Conservation (phyloP, 176 grass and related monocot species). For the Areca catechu region DNA sequence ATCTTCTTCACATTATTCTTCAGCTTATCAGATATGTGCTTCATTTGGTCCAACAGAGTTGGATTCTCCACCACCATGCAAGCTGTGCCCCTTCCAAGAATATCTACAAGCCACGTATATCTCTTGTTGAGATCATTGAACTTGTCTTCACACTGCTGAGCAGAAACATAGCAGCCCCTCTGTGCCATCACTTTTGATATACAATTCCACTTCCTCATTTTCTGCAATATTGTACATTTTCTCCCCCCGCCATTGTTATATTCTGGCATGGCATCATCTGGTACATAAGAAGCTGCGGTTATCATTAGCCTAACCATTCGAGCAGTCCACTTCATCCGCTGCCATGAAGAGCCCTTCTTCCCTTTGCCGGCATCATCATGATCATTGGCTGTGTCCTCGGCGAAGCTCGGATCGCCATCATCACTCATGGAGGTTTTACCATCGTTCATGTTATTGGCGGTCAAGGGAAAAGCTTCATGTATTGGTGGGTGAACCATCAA, state of each 20-base stretch:
- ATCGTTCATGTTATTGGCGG: slow-evolving; percentile 15
- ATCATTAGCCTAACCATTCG: slow-evolving; percentile 56
- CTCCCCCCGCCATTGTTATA: slow-evolving; percentile 25
- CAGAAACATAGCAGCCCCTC: slow-evolving; percentile 49
- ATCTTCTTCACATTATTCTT: slow-evolving; percentile 54
- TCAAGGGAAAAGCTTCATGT: slow-evolving; percentile 16
- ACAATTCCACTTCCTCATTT: slow-evolving; percentile 66
- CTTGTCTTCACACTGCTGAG: slow-evolving; percentile 64
- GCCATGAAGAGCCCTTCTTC: slow-evolving; percentile 44
- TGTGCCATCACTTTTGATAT: slow-evolving; percentile 49
- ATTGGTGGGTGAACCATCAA: slow-evolving; percentile 25
- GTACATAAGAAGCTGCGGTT: slow-evolving; percentile 34
- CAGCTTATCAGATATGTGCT: slow-evolving; percentile 33
- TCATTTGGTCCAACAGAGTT: slow-evolving; percentile 35
- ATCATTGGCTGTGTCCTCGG: slow-evolving; percentile 36
- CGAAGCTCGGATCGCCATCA: slow-evolving; percentile 22
- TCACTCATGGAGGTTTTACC: slow-evolving; percentile 29
- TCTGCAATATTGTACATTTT: slow-evolving; percentile 40
- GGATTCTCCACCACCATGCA: slow-evolving; percentile 52
- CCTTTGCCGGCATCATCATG: slow-evolving; percentile 27
- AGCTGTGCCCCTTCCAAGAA: slow-evolving; percentile 50
- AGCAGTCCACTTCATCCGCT: slow-evolving; percentile 63
- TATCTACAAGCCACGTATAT: slow-evolving; percentile 56
- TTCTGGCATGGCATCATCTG: slow-evolving; percentile 37
- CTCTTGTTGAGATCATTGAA: slow-evolving; percentile 82